Base-by-base conservation (phyloP, 2,329 filamentous ascomycete genomes). In the Dothistroma septosporum region DNA sequence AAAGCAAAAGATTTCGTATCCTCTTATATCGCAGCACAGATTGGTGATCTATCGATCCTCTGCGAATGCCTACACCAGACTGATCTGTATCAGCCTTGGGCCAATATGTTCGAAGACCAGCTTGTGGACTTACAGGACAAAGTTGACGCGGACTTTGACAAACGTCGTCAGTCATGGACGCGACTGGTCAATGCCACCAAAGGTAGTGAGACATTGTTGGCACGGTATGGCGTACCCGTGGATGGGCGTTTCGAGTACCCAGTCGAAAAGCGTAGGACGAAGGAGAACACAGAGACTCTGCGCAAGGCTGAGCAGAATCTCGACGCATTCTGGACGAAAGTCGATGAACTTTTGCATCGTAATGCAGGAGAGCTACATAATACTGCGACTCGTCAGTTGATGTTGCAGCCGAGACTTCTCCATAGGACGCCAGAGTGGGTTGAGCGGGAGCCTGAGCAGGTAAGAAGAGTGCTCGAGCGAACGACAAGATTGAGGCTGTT, bases 11-110 rank as follows among this genome's bases (percentile, higher is more conserved):
- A 37, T 0, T 24, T 65, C 7, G 32, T 67, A 10, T 60, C 57
- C 10, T 49, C 63, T 5, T 47, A 50, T n/a, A 41, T 63, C 8
- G 64, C 61, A 10, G 52, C 58, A 0, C 46, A 75, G 0, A 73
- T 85, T 8, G 76, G 77, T 2, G 76, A 82, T 16, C 68, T 84
- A 0, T 76, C 79, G 2, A 76, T 84, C 35, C 44, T 82, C 0
- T 65, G 73, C 1, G 71, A 84, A 61, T 80, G 78, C 53, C 31
- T 77, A 8, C 69, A 71, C 5, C 80, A 84, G 59, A 64, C 84
- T 2, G 68, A 80, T 1, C 59, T 77, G 0, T 83, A 78, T 62
- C 77, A 80, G 50, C 81, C 81, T 0, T 83, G 81, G 80, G 78
- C 79, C 2, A 70, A 68, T 33, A 72, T 64, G 0, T 81, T 80